Evolutionary conservation across 768 basidiomycete genomes (phyloP), one percentile per base, ranked within the genome.

Genomic region (Cytidiella melzeri): DNA sequence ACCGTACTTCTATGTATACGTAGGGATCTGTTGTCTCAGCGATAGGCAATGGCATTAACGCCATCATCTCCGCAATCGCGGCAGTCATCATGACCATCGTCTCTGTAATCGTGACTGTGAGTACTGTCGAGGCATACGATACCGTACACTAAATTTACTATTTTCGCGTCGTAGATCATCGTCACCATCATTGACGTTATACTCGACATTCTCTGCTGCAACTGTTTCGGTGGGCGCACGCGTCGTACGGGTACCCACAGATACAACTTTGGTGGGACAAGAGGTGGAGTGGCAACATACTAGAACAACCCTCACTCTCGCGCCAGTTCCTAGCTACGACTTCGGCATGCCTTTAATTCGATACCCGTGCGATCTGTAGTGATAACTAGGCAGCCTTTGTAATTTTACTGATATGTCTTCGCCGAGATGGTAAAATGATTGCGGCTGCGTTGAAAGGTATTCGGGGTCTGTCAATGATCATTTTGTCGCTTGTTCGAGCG

Each of bases 181-280:
- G 74, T 81, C 3, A 73, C 78, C 0, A 81, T 83, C 51, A 77
- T 81, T 57, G 70, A 82, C 58, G 62, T 79, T 24, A 76, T 84
- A 47, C 45, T 65, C 44, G 80, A 64, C 50, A 65, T 69, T 49
- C 47, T 69, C 12, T 69, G 65, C 56, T 68, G 68, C 54, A 50
- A 59, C 24, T 67, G 63, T 54, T 63, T 47, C 56, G 48, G 64
- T 47, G 47, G 55, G 12, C 43, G 63, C 42, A 43, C 41, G 36
- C 41, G 41, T 23, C 49, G 24, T 20, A 52, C 44, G 20, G 50
- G 45, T 18, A 36, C 48, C 3, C 40, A 48, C 41, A 20, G 27
- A 11, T 46, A 4, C 23, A 19, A 25, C 19, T n/a, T n/a, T n/a
- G n/a, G n/a, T n/a, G n/a, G n/a, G n/a, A n/a, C n/a, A n/a, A n/a